Evolutionary conservation across 1,139 yeast genomes (phyloP).

Genomic region (Taphrina wiesneri): DNA sequence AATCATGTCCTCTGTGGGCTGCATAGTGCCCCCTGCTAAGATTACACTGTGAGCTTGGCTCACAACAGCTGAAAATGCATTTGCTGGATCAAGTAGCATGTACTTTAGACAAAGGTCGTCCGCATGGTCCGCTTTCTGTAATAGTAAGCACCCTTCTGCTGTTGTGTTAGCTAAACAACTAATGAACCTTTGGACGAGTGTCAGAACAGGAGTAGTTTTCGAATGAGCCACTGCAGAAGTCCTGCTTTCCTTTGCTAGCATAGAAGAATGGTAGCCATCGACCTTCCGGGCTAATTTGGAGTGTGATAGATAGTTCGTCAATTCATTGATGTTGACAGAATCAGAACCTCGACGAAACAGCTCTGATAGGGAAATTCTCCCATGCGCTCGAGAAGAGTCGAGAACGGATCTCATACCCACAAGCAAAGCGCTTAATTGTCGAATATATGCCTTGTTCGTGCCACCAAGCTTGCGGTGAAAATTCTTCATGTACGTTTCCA

Average conservation of each 20-base stretch:
- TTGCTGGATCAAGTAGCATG: constrained; percentile 78
- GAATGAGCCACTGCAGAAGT: constrained; percentile 2
- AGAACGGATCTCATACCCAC: constrained; percentile 53
- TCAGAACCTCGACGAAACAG: constrained; percentile 56
- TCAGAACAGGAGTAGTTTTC: constrained; percentile 56
- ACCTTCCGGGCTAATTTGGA: constrained; percentile 84
- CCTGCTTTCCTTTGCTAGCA: constrained; percentile 35
- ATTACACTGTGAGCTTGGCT: constrained; percentile 69
- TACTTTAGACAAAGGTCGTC: constrained; percentile 56
- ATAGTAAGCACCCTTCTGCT: constrained; percentile 76
- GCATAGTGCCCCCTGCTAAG: constrained; percentile 96
- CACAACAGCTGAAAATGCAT: constrained; percentile 64
- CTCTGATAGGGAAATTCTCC: constrained; percentile 54
- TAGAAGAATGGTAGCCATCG: constrained; percentile 60
- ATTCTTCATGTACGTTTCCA: constrained; percentile 59
- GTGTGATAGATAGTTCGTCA: constrained; percentile 62
- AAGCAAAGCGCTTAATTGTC: constrained; percentile 64
- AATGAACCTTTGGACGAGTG: constrained; percentile 66
- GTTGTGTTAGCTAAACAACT: constrained; percentile 71
- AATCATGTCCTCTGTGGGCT: constrained; percentile 73
- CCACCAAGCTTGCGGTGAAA: constrained; percentile 66
- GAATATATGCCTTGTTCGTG: constrained; percentile 70
- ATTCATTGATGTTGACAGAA: constrained; percentile 64
- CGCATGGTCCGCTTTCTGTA: constrained; percentile 45
- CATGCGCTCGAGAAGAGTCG: constrained; percentile 44